phyloP scores from a whole-genome alignment of 1,284 basidiomycete genomes.

The Leccinum pallidistipes region DNA sequence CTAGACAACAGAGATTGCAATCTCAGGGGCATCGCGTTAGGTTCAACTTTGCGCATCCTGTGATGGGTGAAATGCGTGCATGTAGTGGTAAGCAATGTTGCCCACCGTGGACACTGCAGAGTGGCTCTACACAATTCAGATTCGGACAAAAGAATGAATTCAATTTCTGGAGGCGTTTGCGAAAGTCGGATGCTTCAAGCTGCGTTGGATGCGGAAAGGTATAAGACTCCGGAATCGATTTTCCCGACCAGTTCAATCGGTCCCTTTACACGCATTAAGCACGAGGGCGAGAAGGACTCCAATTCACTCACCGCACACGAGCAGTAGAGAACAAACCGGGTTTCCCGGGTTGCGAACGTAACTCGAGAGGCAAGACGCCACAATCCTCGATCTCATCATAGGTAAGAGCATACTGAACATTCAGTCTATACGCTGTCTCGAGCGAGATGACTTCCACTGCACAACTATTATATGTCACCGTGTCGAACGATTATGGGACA shows the following conservation, averaged over 20 bases:
- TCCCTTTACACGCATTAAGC: conserved; percentile 23
- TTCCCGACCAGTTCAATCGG: conserved; percentile 28
- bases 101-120: conserved; percentile 53
- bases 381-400: conserved; percentile 45
- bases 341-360: conserved; percentile 28
- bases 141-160: conserved; percentile 52
- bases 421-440: conserved; percentile 44
- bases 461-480: conserved; percentile 12
- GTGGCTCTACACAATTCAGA: conserved; percentile 50
- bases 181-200: conserved; percentile 26
- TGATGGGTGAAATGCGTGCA: conserved; percentile 24
- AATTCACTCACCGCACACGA: conserved; percentile 38
- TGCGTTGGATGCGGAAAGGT: conserved; percentile 14
- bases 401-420: conserved; percentile 35
- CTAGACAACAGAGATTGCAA: conserved; percentile 27
- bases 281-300: neutral
- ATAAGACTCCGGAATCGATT: conserved; percentile 22
- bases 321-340: conserved; percentile 34
- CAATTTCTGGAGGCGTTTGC: conserved; percentile 36
- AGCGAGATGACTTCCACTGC: conserved; percentile 48
- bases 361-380: conserved; percentile 39
- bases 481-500: conserved; percentile 7
- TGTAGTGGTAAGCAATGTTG: neutral
- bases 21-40: conserved; percentile 32
- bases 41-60: conserved; percentile 32